Evolutionary conservation across 805 yeast species (phyloP).

Genomic region (Monosporozyma yasuniensis): DNA sequence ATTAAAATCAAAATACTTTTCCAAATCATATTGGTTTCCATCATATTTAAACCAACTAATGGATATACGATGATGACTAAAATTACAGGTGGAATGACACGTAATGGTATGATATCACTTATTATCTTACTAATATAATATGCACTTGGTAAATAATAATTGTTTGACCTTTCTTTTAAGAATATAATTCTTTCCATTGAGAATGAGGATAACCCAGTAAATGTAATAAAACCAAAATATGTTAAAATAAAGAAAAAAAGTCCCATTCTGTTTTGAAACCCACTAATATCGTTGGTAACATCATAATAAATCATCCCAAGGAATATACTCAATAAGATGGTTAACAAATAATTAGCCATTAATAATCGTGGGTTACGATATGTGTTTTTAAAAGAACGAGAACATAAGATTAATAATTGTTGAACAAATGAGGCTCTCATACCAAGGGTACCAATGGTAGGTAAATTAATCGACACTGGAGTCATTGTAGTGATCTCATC

Average conservation of each 20-base stretch:
- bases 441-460: constrained; percentile 3
- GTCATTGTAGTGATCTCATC: constrained; percentile 24
- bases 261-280: constrained; percentile 93
- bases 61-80: constrained; percentile 80
- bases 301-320: constrained; percentile 82
- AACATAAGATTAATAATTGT: constrained; percentile 68
- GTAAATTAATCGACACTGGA: not conserved
- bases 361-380: constrained; percentile 89
- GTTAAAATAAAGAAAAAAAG: constrained; percentile 85
- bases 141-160: constrained; percentile 81
- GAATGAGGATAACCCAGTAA: constrained; percentile 86
- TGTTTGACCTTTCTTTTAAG: constrained; percentile 87
- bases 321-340: constrained; percentile 68
- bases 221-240: constrained; percentile 86
- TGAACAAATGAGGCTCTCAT: constrained; percentile 44
- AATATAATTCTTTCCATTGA: constrained; percentile 83
- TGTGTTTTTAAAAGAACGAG: constrained; percentile 83
- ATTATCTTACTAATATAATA: constrained; percentile 78
- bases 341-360: constrained; percentile 71
- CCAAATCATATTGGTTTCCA: constrained; percentile 54
- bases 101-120: constrained; percentile 85
- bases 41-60: constrained; percentile 77
- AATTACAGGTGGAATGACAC: constrained; percentile 87
- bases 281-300: constrained; percentile 81
- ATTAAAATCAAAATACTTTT: constrained; percentile 62